Percentiles rank a stretch among this genome's conserved stretches.
phyloP scores from a whole-genome alignment of 345 rosid species.

The Ricinus communis region DNA sequence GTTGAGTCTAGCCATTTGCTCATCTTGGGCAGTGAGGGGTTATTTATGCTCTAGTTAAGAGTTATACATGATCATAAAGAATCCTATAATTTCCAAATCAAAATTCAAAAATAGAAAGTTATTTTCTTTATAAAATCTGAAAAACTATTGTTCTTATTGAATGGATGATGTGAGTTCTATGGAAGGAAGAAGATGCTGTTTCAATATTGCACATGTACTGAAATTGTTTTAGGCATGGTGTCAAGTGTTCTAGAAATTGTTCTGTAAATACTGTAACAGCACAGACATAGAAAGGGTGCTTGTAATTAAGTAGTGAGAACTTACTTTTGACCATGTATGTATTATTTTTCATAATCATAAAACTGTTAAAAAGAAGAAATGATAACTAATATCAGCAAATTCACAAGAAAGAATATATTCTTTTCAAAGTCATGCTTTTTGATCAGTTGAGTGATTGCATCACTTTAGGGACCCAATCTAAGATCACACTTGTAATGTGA shows the following conservation, averaged over 20 bases:
- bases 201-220: no score
- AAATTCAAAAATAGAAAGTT: no score
- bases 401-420: neutral
- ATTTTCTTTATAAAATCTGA: no score
- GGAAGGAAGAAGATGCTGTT: no score
- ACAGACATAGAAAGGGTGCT: neutral
- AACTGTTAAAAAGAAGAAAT: neutral
- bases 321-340: neutral
- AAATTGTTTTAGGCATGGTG: neutral
- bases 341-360: neutral
- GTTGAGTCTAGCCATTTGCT: no score
- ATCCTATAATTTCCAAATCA: no score
- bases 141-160: no score
- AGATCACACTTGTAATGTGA: conserved; percentile 35
- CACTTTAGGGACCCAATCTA: conserved; percentile 23
- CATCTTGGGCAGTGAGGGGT: no score
- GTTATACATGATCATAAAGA: no score
- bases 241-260: neutral
- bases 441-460: conserved; percentile 35
- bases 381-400: neutral
- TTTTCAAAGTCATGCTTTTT: conserved; percentile 9
- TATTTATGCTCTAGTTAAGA: no score
- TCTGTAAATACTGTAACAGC: no score
- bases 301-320: neutral
- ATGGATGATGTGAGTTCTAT: no score